Evolutionary conservation across 1,284 basidiomycete genomes (phyloP).

Genomic region (Ustilago shanxiensis): DNA sequence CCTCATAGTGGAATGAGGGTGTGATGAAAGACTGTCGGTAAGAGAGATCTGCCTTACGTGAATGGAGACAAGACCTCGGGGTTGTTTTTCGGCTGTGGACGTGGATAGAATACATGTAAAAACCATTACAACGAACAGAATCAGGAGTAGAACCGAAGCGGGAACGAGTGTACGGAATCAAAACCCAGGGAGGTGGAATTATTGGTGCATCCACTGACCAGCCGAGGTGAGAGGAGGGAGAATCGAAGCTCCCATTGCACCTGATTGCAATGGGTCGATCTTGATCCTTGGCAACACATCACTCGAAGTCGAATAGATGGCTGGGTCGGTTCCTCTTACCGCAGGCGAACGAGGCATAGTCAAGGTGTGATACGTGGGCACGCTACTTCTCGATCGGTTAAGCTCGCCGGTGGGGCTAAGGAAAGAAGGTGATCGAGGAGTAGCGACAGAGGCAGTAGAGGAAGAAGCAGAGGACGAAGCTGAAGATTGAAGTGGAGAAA

Average conservation of each 20-base stretch:
- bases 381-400: background rate
- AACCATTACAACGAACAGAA: background rate
- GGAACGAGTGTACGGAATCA: too few relatives aligned
- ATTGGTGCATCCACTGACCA: conserved; percentile 6
- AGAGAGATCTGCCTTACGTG: background rate
- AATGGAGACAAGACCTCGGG: background rate
- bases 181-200: too few relatives aligned
- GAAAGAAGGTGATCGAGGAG: conserved; percentile 14
- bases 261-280: background rate
- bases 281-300: background rate
- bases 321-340: background rate
- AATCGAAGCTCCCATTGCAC: background rate
- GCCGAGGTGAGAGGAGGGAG: background rate
- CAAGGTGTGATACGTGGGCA: background rate
- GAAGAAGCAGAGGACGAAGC: conserved; percentile 1
- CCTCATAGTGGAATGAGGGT: too few relatives aligned
- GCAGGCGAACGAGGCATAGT: conserved; percentile 1
- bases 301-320: background rate
- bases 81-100: too few relatives aligned
- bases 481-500: conserved; percentile 9
- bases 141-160: background rate
- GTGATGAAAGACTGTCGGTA: too few relatives aligned
- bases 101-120: too few relatives aligned
- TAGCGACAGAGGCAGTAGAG: background rate
- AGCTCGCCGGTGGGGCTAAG: conserved; percentile 5